These are phyloP conservation scores for Talaromyces sp. DNA, from an alignment of 2,329 filamentous ascomycete genomes.

Conservation along the genomic window DNA sequence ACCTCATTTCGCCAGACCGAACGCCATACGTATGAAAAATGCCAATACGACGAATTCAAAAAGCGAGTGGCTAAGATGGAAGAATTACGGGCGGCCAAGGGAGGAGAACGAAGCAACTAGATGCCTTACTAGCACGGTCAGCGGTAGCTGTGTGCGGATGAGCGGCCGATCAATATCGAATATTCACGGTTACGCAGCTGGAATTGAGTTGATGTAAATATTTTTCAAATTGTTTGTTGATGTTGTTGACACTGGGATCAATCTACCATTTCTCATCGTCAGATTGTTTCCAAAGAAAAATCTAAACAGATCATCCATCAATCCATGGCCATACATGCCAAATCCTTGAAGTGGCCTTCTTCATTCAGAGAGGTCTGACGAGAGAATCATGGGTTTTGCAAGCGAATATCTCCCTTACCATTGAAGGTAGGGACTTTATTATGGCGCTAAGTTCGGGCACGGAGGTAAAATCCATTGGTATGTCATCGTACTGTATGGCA, in stretches of 20 bases:
- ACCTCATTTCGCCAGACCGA: constrained; percentile 63
- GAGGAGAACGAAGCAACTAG: constrained; percentile 78
- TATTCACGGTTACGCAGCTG: constrained; percentile 19
- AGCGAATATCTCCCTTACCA: not conserved
- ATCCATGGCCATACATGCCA: not conserved
- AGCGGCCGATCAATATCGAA: not conserved
- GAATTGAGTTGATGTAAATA: constrained; percentile 40
- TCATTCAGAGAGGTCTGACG: not conserved
- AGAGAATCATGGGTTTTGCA: no score
- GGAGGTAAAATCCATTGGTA: not conserved
- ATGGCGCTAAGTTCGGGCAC: constrained; percentile 4
- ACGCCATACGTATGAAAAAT: constrained; percentile 97
- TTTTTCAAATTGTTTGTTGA: constrained; percentile 35
- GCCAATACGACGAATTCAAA: constrained; percentile 99
- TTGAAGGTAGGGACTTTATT: not conserved
- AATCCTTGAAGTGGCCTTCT: not conserved
- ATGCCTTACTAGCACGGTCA: not conserved
- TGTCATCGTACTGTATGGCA: not conserved
- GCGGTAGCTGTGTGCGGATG: not conserved
- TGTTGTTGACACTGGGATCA: constrained; percentile 35
- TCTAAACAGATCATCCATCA: not conserved
- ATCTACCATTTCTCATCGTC: constrained; percentile 17
- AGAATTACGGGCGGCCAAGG: constrained; percentile 83
- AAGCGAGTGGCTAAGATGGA: constrained; percentile 98
- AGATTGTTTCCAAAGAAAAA: not conserved